Evolutionary conservation across 2,329 filamentous ascomycete genomes (phyloP), one percentile per base, ranked within the genome.

Genomic region (Paraconiothyrium brasiliense): DNA sequence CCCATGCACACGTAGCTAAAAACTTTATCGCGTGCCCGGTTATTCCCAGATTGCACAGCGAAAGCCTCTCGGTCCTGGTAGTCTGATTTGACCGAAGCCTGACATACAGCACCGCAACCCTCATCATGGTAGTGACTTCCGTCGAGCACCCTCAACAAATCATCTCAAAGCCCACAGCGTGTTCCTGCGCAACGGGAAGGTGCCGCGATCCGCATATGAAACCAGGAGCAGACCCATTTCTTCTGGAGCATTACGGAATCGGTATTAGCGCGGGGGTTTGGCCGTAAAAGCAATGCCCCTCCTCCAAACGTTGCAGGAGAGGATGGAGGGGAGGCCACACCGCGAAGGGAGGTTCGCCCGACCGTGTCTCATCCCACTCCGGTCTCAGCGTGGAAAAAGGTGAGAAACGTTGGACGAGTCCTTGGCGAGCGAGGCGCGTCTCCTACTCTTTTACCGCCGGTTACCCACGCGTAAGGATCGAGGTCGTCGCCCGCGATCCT

Each of bases 181-280:
- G 67, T 69, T 65, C 71, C 71, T 69, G 69, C 57, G 54, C 67
- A 64, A 69, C 64, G 69, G 73, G 67, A 67, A 60, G 63, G 61
- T 63, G 67, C 65, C 66, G 64, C 64, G 69, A 67, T 71, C 71
- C 67, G 54, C 58, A 67, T 61, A 69, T 76, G 71, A 73, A 74
- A 72, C 72, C 69, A 68, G 65, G 66, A 71, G 65, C 67, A 66
- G 51, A 70, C 61, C 63, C 66, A 67, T 58, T 64, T 68, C 71
- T 70, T 75, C 74, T 72, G 72, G 71, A 77, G 70, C 59, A 70
- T 70, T 69, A 68, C 69, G 68, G 65, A 57, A 75, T 72, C 62
- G 55, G 68, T 69, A 59, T 69, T 78, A 78, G 76, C 71, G 76
- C 71, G 75, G 73, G 72, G 75, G 69, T 48, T 62, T 59, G 64